Evolutionary conservation across 495 filamentous ascomycete species (phyloP), one percentile per base, ranked within the genome.

Genomic region (Penicillium antarcticum): DNA sequence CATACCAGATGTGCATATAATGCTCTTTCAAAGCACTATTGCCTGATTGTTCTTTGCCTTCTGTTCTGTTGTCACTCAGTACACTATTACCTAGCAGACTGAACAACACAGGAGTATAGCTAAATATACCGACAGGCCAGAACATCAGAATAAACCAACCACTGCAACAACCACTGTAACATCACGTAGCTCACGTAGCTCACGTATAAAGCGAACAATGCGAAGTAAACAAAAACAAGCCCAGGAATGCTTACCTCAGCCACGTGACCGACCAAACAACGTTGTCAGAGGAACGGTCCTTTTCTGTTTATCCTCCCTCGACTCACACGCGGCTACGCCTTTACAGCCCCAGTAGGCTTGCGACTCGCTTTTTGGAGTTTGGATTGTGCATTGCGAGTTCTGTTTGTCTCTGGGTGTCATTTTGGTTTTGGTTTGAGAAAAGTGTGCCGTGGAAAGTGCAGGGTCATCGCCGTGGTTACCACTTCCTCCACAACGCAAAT

Each of bases 221-320:
- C 26, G 7, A 29, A 8, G 26, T 29, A 29, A 29, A 29, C 26
- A 29, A 29, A 29, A 29, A 29, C 26, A 29, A 29, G 26, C 26
- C 26, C 5, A 36, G 48, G 56, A 51, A 57, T 62, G 56, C 53
- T 53, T 55, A 58, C 49, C 24, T 46, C 26, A 47, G 14, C 2
- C 62, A 65, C 59, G 59, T 65, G 62, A 65, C 53, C 21, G 10
- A 26, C 51, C 24, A 64, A 65, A 60, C 53, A 65, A 65, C 62
- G 62, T 65, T 65, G 62, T 62, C 62, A 60, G 62, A 62, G 62
- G 55, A 65, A 62, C 62, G 62, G 53, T 47, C 39, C 29, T 47
- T 43, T 45, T 65, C 61, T 65, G 59, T 65, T 65, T 62, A 65
- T 63, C 54, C 45, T 60, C 59, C 45, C 44, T 64, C 58, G 48